A percentile compares a stretch with the other conserved stretches of the same genome.
Evolutionary conservation across 148 eudicot genomes (phyloP).

Genomic region (Agrostemma githago): DNA sequence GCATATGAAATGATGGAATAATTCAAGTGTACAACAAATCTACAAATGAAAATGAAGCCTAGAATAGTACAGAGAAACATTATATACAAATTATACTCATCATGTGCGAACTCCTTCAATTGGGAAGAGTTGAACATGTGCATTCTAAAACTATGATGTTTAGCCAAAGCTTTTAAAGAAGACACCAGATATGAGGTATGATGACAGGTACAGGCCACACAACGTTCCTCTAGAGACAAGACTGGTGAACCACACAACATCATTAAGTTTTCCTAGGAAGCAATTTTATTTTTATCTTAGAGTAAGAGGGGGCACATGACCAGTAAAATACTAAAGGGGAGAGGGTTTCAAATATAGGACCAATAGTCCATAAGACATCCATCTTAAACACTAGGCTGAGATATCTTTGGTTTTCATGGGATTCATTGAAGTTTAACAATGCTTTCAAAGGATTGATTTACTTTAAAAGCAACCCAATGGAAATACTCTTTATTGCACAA

Average conservation of each 20-base stretch:
- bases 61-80: background rate
- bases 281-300: too few species aligned
- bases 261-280: background rate
- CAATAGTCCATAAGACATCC: too few species aligned
- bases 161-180: background rate
- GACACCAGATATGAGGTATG: background rate
- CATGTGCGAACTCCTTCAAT: background rate
- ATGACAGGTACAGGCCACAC: background rate
- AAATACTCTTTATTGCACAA: background rate
- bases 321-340: too few species aligned
- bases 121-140: background rate
- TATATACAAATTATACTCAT: background rate
- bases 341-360: too few species aligned
- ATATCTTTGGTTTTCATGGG: background rate
- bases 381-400: too few species aligned
- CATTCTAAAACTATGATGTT: background rate
- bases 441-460: background rate
- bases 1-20: background rate
- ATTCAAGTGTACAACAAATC: background rate
- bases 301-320: too few species aligned
- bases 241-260: background rate
- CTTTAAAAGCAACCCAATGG: background rate
- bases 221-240: background rate
- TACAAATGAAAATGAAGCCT: background rate
- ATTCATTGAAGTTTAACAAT: background rate